Percentiles rank a stretch among this genome's conserved stretches.
phyloP scores from a whole-genome alignment of 2,329 filamentous ascomycete genomes.

The Hymenotorrendiella dingleyae region DNA sequence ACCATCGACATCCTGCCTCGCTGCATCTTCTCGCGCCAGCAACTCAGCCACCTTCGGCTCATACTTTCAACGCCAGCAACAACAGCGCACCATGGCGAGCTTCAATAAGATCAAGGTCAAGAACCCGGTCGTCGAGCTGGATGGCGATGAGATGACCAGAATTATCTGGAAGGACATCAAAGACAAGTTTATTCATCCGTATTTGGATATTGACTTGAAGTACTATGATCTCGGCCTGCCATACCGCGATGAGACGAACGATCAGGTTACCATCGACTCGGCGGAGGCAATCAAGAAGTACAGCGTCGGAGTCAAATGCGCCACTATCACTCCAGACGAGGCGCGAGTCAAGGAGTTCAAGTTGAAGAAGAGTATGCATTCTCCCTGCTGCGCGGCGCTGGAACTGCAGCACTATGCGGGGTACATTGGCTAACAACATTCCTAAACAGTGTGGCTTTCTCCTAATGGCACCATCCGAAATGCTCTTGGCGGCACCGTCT shows the following conservation, averaged over 20 bases:
- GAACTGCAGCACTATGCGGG: background rate
- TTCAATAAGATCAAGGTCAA: slow-evolving; percentile 95
- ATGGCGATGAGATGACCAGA: slow-evolving; percentile 93
- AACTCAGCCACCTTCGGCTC: slow-evolving; percentile 16
- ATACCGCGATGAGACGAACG: slow-evolving; percentile 93
- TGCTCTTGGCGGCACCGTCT: slow-evolving; percentile 84
- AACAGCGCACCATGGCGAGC: slow-evolving; percentile 46
- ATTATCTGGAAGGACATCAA: slow-evolving; percentile 99
- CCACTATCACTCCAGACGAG: slow-evolving; percentile 98
- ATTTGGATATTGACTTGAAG: slow-evolving; percentile 96
- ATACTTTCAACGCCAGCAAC: slow-evolving; percentile 28
- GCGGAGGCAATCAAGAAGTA: slow-evolving; percentile 99
- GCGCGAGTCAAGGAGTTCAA: slow-evolving; percentile 95
- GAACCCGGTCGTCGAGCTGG: slow-evolving; percentile 96
- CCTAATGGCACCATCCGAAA: slow-evolving; percentile 87
- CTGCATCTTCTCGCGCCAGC: background rate
- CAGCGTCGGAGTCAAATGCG: slow-evolving; percentile 97
- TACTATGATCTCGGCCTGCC: slow-evolving; percentile 93
- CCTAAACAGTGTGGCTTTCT: slow-evolving; percentile 82
- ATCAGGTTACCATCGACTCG: slow-evolving; percentile 90
- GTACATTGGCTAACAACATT: slow-evolving; percentile 9
- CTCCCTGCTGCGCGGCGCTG: background rate
- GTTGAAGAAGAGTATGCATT: slow-evolving; percentile 81
- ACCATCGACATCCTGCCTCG: background rate
- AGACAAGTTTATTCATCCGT: slow-evolving; percentile 96